Base-by-base conservation (phyloP, 306 rosid genomes). In the Hippophae rhamnoides region DNA sequence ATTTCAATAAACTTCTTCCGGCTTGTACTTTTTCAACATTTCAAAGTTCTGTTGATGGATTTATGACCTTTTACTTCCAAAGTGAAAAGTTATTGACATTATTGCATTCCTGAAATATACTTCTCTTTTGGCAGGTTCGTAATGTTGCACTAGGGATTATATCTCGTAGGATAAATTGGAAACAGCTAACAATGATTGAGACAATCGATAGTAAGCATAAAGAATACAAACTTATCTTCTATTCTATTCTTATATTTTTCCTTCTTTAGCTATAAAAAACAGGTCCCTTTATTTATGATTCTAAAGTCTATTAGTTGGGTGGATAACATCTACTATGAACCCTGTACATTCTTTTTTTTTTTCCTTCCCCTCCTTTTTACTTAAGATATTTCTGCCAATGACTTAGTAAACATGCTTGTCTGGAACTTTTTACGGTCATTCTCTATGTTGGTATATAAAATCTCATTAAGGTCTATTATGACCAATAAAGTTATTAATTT, bases 131-230 rank as follows among this genome's bases (percentile, higher is more conserved):
- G 61, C 81, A 90, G 98, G 98, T 90, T 26, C 92, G 96, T 5
- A 90, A 83, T 73, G 79, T 90, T 74, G 98, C 98, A 41, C 62
- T 85, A 76, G 98, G 96, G 40, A 78, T 90, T 62, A 84, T 90
- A 66, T 85, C 98, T 50, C 98, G 96, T 50, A 81, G 96, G 67
- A 78, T 90, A 60, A 77, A 90, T 70, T 90, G 98, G 98, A 70
- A 85, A 64, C 81, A 81, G 53, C 57, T 90, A 74, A 90, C 96
- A 11, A 67, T 67, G 69, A 70, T 83, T 84, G 94, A 87, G 75
- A 80, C 95, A 13, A 72, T 86, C 41, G 95, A 89, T 69, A 64
- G 95, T 89, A 78, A 84, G 88, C 66, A 47, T 64, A 46, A 48
- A 59, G 44, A 44, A 48, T 56, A 8, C 65, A 9, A 47, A 12